These are phyloP conservation scores for Phytophthora cryptogea DNA, from an alignment of 352 stramenopile species.

Conservation along the genomic window DNA sequence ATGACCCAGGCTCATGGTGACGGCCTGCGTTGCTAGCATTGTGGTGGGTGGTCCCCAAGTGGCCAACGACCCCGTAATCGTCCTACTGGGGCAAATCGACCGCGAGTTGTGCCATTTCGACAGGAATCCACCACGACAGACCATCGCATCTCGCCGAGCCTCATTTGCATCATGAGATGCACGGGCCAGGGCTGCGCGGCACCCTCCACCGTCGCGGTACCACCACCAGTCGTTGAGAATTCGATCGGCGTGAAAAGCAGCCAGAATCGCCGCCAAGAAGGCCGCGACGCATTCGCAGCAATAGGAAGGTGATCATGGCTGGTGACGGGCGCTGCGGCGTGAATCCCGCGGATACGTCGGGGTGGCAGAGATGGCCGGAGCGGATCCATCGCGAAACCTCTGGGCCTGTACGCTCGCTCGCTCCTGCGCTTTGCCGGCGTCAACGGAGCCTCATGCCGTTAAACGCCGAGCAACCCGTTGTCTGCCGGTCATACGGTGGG, in stretches of 20 bases:
- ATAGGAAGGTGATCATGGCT: neutral
- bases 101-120: conserved; percentile 11
- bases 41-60: neutral
- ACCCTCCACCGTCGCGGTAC: neutral
- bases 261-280: neutral
- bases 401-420: neutral
- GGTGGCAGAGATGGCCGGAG: conserved; percentile 33
- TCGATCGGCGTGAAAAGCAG: neutral
- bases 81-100: conserved; percentile 19
- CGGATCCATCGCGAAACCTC: conserved; percentile 17
- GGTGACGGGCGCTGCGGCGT: conserved; percentile 7
- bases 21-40: neutral
- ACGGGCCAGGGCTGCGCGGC: neutral
- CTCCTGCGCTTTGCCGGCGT: neutral
- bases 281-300: neutral
- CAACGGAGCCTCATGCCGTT: conserved; percentile 5
- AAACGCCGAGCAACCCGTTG: conserved; percentile 11
- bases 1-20: neutral
- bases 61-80: conserved; percentile 23
- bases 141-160: conserved; percentile 1
- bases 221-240: neutral
- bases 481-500: neutral
- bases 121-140: conserved; percentile 1
- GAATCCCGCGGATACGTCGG: conserved; percentile 15
- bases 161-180: conserved; percentile 5